phyloP scores from a whole-genome alignment of 148 eudicot genomes.

The Spergularia bocconei region DNA sequence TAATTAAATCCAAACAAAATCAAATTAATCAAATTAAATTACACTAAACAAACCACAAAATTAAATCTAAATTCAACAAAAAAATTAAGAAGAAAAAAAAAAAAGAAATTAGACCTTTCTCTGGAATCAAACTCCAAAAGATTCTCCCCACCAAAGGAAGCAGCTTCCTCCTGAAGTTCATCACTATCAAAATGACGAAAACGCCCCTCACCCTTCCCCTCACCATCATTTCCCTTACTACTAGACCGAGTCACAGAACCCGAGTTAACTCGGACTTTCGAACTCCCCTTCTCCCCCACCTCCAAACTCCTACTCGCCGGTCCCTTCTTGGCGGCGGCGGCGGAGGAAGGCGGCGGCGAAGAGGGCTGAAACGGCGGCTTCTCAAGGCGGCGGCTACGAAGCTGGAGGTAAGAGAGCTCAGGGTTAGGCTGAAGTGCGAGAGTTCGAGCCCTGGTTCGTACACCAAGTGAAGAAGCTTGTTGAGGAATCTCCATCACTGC shows the following conservation, averaged over 20 bases:
- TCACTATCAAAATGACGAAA: slow-evolving; percentile 25
- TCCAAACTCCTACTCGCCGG: background rate
- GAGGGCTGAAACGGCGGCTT: slow-evolving; percentile 43
- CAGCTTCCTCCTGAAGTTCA: slow-evolving; percentile 33
- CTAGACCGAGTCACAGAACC: slow-evolving; percentile 7
- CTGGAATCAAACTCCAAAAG: slow-evolving; percentile 53
- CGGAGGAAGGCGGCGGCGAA: background rate
- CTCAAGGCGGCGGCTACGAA: slow-evolving; percentile 62
- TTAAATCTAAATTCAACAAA: background rate
- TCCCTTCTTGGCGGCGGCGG: background rate
- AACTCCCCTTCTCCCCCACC: background rate
- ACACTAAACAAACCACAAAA: background rate
- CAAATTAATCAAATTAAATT: background rate
- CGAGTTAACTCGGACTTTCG: slow-evolving; percentile 30
- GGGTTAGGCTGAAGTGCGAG: slow-evolving; percentile 57
- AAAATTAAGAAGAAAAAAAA: background rate
- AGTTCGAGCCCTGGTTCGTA: slow-evolving; percentile 77
- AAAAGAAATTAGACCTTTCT: slow-evolving; percentile 44
- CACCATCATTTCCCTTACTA: background rate
- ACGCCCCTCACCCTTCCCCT: background rate
- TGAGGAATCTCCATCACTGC: slow-evolving; percentile 58
- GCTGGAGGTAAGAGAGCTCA: slow-evolving; percentile 64
- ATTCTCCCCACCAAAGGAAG: slow-evolving; percentile 76
- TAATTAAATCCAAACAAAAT: background rate
- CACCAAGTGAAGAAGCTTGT: slow-evolving; percentile 45